Base-by-base conservation (phyloP, 345 rosid genomes). In the Rhodamnia argentea region DNA sequence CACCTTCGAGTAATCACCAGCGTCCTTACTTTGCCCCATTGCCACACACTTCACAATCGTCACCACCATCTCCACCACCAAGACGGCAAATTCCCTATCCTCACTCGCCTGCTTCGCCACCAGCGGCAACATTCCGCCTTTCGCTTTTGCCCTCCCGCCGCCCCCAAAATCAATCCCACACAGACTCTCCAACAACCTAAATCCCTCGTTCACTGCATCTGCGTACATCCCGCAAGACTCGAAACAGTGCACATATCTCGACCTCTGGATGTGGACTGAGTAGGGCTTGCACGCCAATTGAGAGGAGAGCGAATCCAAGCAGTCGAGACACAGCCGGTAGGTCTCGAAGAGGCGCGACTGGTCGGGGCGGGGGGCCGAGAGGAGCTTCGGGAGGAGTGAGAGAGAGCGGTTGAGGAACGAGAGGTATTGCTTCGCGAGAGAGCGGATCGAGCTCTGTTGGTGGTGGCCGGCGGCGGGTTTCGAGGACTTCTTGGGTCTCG, bases 351-450 rank as follows among this genome's bases (percentile, higher is more conserved):
- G 87, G 51, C 89, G 90, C 23, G 70, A 42, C 56, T 90, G 52
- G 86, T 59, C 51, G 56, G 86, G 8, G 64, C 88, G 84, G 22
- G 89, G 90, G 54, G 87, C 85, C 55, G 94, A 91, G 87, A 95
- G 93, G 85, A 96, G 96, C 87, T 92, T 96, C n/a, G 95, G 98
- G 58, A 96, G 85, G 85, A 96, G 85, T 1, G 94, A 88, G 82
- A 96, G 92, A 37, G 92, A 93, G 83, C 93, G 94, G 86, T 94
- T 96, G 90, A 96, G 92, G 87, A 97, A 96, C 22, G 94, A 86
- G 14, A 96, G 94, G 83, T 92, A 93, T 83, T 90, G 93, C 87
- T 97, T 96, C 40, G 97, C 95, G 56, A 97, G 93, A 6, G 95
- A 87, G 29, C 99, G 94, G 60, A 91, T 86, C 81, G 47, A 4